Base-by-base conservation (phyloP, 345 rosid species). In the Nasturtium officinale region DNA sequence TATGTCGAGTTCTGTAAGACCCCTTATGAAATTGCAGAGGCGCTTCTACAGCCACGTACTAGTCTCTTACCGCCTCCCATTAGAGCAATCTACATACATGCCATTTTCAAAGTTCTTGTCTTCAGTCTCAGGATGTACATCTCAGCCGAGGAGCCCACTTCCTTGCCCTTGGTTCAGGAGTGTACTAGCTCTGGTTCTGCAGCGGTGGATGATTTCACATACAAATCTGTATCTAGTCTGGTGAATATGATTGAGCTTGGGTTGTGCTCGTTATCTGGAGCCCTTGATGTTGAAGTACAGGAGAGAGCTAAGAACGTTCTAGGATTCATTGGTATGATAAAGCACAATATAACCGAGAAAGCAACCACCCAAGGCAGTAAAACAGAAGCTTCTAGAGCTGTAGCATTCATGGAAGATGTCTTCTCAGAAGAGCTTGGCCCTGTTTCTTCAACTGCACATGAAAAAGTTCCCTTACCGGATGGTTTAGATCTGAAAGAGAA, bases 31-130 rank as follows among this genome's bases (percentile, higher is more conserved):
- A 83, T 92, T 42, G 70, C 89, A 66, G 97, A 92, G 79, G 94
- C 97, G 61, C 81, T 92, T 53, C 72, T 92, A 46, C 97, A 91
- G 61, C 99, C 99, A 76, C 96, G 98, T 9, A 86, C 90, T 40
- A 69, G 76, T 80, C 89, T 92, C 75, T 82, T 95, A 85, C 88
- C 92, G 12, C 76, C 88, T 16, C 79, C 80, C 45, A 77, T 87
- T 57, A 86, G 85, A 73, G 89, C 89, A 65, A 77, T 86, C 70
- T 95, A 92, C 71, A 61, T 92, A 61, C 96, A 90, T 67, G 83
- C 99, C 28, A 66, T 77, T 77, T 87, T 92, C 52, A 95, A 95
- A 78, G 83, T 87, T 61, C 71, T 92, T 58, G 75, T 83, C 52
- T 90, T 81, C 62, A 84, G 85, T 60, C 51, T 89, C 4, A 67